These are phyloP conservation scores for Rhizopus sp. DNA, from an alignment of 371 early-diverging fungal genomes.

Conservation along the genomic window DNA sequence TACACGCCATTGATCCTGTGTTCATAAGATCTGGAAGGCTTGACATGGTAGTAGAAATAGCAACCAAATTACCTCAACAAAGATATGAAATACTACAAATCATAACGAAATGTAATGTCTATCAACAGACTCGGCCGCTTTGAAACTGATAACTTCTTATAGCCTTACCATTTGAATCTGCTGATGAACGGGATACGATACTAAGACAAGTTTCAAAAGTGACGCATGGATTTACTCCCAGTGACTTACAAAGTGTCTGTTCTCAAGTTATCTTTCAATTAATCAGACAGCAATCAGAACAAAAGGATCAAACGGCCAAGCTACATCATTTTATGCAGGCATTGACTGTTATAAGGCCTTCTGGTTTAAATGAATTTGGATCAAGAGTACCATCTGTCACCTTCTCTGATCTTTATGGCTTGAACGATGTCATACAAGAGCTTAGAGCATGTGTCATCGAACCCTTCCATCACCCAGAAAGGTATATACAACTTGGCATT, in stretches of 20 bases:
- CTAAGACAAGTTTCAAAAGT: slow-evolving; percentile 85
- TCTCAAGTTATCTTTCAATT: slow-evolving; percentile 51
- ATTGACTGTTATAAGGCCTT: slow-evolving; percentile 52
- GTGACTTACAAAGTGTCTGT: slow-evolving; percentile 73
- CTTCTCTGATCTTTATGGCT: slow-evolving; percentile 70
- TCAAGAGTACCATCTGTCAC: slow-evolving; percentile 60
- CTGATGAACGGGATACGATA: slow-evolving; percentile 45
- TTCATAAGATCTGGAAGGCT: slow-evolving; percentile 62
- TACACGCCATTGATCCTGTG: slow-evolving; percentile 55
- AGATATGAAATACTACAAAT: slow-evolving; percentile 48
- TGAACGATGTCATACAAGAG: slow-evolving; percentile 64
- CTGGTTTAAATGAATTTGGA: slow-evolving; percentile 60
- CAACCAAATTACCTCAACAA: slow-evolving; percentile 49
- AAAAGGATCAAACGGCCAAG: neutral
- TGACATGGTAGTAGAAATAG: slow-evolving; percentile 52
- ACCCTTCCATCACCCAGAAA: slow-evolving; percentile 86
- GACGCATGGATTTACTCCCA: slow-evolving; percentile 92
- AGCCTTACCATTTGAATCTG: slow-evolving; percentile 59
- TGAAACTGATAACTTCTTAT: neutral
- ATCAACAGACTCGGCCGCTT: neutral
- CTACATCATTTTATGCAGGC: slow-evolving; percentile 47
- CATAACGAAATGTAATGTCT: slow-evolving; percentile 46
- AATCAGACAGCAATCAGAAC: slow-evolving; percentile 32
- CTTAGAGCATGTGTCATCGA: slow-evolving; percentile 65
- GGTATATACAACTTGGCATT: slow-evolving; percentile 85